Conservation (phyloP, 2,329 filamentous ascomycete genomes). For the Diaporthe helianthi region DNA sequence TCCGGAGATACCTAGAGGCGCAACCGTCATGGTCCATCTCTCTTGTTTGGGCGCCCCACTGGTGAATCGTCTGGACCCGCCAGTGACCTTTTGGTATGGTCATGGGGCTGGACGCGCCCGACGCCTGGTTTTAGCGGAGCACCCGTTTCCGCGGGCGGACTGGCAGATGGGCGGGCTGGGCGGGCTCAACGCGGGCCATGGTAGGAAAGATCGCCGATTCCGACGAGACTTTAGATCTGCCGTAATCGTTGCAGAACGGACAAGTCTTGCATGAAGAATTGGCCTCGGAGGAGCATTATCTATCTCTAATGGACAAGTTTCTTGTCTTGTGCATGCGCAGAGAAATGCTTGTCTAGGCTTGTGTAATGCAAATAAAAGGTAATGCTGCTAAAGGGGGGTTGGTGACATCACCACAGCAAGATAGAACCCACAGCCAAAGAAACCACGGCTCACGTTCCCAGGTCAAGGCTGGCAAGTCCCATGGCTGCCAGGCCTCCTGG, state of each 20-base stretch:
- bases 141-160: slow-evolving; percentile 9
- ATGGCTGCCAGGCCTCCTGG: slow-evolving; percentile 6
- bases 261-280: background rate
- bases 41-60: background rate
- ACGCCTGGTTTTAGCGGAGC: slow-evolving; percentile 15
- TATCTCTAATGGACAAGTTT: background rate
- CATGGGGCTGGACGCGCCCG: background rate
- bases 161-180: slow-evolving; percentile 1
- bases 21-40: slow-evolving; percentile 18
- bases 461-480: no score
- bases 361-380: background rate
- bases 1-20: slow-evolving; percentile 18
- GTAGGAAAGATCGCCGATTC: slow-evolving; percentile 4
- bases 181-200: background rate
- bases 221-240: background rate
- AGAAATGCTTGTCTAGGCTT: no score
- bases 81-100: background rate
- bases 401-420: slow-evolving; percentile 6
- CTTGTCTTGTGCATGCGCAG: background rate
- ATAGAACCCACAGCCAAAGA: slow-evolving; percentile 9
- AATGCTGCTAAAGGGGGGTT: background rate
- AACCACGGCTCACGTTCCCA: background rate
- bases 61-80: background rate
- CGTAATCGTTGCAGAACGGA: background rate
- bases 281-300: background rate